Evolutionary conservation across 805 yeast species (phyloP), one percentile per base, ranked within the genome.

Genomic region (Teunomyces atbi): DNA sequence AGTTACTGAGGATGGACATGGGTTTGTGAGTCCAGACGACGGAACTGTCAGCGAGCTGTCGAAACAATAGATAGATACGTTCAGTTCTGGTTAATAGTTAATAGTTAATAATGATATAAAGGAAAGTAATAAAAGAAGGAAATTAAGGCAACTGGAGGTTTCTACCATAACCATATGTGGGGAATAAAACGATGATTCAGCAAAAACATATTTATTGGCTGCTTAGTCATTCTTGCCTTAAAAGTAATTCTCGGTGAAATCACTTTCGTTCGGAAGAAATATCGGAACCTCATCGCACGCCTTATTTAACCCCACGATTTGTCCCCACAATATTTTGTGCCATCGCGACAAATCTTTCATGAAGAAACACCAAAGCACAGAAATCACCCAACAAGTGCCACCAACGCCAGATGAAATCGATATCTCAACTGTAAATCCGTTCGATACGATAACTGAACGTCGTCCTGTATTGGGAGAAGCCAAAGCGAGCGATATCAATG

Each of bases 21-120:
- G 46, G 6, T 45, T 56, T 35, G 43, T 49, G 33, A 55, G 59
- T 45, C 53, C 54, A 6, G 57, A 59, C 27, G 56, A 58, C 19
- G 51, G 42, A 10, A 53, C 51, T 10, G 48, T 41, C 13, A 49
- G 52, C 38, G 56, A 55, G 33, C 44, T 34, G n/a, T 50, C 58
- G 10, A 52, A 52, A 34, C 44, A 42, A 18, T 46, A 34, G 39
- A 13, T 15, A 20, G 15, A 23, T 28, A 16, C 19, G n/a, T 42
- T 34, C 15, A 33, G 11, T 26, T 34, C 39, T 23, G 18, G 26
- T 37, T 11, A 21, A 18, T 12, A 35, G 18, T 30, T 13, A 30
- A 30, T 30, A 30, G 33, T 13, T 30, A 12, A 28, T 23, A 23
- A 23, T 23, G 26, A 23, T 23, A 7, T n/a, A 7, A 6, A 23